Base-by-base conservation (phyloP, 164 flowering plant genomes). In the Paratinospora sagittata region DNA sequence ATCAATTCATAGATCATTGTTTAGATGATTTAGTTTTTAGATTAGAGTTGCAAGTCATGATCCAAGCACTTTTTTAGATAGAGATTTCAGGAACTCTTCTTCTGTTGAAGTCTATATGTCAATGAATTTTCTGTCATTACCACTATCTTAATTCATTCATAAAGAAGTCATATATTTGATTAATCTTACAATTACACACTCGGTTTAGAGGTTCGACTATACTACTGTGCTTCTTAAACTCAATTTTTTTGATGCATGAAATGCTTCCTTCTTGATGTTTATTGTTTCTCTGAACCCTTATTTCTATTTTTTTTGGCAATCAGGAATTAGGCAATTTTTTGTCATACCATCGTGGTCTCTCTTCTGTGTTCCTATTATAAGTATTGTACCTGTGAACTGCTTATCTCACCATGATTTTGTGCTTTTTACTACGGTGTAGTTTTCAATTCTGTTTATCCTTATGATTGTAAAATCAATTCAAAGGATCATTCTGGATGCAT, bases 211-310 rank as follows among this genome's bases (percentile, higher is more conserved):
- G 27, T 11, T 12, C 16, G 23, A 52, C 27, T 17, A 3, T 14
- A 8, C 12, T 30, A 27, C 24, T 62, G 17, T 13, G 11, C 43
- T 30, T 39, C 23, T 62, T 3, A 70, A 16, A 11, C 49, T 39
- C 5, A 23, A 23, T 9, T 43, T 12, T 4, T 3, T 43, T 67
- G 17, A 30, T 41, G 17, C 34, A 11, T 41, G 58, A 43, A 24
- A 67, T 43, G 33, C 69, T 67, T 67, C 36, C 63, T 34, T 34
- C 23, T 33, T 12, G 13, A 55, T 69, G 30, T 57, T 33, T 34
- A 10, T 19, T 55, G 9, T 43, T 69, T 16, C 26, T 69, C 61
- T 55, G 11, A 23, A 34, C 24, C 39, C 45, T 1, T 19, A 9
- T n/a, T n/a, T 36, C 26, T 45, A 8, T 16, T 3, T 58, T 65